Percentiles rank a stretch among this genome's conserved stretches.
Conservation (phyloP, 2,329 filamentous ascomycete genomes). For the Cladorrhinum sp. region DNA sequence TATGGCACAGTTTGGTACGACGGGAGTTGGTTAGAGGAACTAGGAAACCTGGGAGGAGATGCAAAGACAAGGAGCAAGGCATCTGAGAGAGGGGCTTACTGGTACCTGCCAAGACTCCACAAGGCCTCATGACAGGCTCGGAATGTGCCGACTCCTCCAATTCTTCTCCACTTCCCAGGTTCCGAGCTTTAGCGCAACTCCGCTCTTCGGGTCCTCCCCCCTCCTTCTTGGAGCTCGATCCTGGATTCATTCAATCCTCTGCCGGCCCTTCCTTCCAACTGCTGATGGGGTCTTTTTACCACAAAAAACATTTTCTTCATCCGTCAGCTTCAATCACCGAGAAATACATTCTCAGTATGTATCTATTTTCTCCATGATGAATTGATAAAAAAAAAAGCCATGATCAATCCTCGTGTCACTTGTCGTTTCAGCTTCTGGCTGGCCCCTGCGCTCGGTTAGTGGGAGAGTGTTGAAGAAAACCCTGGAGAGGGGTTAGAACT, state of each 20-base stretch:
- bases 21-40: neutral
- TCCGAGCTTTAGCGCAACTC: constrained; percentile 5
- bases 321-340: neutral
- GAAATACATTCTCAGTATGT: constrained; percentile 6
- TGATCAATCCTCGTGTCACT: constrained; percentile 12
- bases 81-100: neutral
- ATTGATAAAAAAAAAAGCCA: neutral
- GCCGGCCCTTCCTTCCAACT: neutral
- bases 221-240: neutral
- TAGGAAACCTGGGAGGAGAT: neutral
- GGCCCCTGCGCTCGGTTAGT: constrained; percentile 18
- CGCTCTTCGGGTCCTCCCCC: constrained; percentile 7
- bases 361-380: constrained; percentile 20
- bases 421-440: constrained; percentile 24
- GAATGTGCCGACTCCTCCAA: neutral
- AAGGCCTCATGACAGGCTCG: neutral
- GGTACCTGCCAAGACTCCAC: neutral
- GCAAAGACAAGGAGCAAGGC: constrained; percentile 14
- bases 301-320: neutral
- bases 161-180: constrained; percentile 1
- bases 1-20: neutral
- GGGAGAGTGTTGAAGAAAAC: constrained; percentile 1
- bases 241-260: neutral
- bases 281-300: neutral
- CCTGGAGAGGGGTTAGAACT: neutral